Evolutionary conservation across 805 yeast species (phyloP).

Genomic region (Myxozyma kluyveri): DNA sequence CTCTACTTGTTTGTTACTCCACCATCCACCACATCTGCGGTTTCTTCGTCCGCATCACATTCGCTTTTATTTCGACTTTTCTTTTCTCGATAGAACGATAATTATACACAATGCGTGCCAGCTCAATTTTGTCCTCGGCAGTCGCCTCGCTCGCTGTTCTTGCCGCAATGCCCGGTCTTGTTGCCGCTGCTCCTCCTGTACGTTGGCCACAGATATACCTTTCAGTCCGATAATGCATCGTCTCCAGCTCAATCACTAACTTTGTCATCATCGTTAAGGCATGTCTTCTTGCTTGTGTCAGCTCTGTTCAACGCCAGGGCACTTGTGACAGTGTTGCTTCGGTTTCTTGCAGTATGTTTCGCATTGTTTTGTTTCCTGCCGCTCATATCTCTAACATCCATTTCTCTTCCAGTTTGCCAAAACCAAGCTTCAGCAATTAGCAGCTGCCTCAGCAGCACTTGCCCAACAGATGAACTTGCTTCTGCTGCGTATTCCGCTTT

Average conservation of each 20-base stretch:
- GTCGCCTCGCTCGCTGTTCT: constrained; percentile 46
- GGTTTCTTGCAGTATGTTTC: constrained; percentile 49
- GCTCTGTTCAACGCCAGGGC: constrained; percentile 57
- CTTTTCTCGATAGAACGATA: neutral
- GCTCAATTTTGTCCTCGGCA: constrained; percentile 36
- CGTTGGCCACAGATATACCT: neutral
- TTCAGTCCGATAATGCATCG: neutral
- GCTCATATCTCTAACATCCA: no score
- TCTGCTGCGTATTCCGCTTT: constrained; percentile 61
- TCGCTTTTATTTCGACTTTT: neutral
- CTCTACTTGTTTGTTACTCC: neutral
- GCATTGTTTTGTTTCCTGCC: neutral
- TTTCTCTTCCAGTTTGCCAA: constrained; percentile 47
- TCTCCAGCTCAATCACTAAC: neutral
- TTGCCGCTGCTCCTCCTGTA: constrained; percentile 70
- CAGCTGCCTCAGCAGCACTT: constrained; percentile 61
- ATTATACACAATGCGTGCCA: constrained; percentile 15
- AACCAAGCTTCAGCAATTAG: constrained; percentile 53
- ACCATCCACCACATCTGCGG: neutral
- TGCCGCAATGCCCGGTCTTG: constrained; percentile 19
- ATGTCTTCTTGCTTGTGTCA: constrained; percentile 84
- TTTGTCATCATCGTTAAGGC: constrained; percentile 37
- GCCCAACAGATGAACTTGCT: constrained; percentile 65
- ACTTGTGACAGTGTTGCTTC: constrained; percentile 60
- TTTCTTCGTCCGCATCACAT: neutral